These are phyloP conservation scores for Clarireedia hainanense DNA, from an alignment of 2,329 filamentous ascomycete genomes.

Conservation along the genomic window DNA sequence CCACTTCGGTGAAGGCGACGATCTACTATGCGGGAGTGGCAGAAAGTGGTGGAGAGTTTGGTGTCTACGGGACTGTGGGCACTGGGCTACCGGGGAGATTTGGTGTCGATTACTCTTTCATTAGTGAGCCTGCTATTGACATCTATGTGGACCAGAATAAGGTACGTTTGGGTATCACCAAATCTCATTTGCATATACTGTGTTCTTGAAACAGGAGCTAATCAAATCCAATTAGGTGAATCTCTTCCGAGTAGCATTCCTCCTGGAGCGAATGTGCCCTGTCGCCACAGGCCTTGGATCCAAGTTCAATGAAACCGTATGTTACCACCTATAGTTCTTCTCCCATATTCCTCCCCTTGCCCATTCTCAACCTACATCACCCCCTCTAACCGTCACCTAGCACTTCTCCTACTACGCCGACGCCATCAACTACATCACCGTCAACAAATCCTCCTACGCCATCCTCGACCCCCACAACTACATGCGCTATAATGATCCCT, in stretches of 20 bases:
- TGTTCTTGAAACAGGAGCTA: not conserved
- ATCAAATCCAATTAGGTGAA: slow-evolving; percentile 28
- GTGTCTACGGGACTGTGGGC: slow-evolving; percentile 34
- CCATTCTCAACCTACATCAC: not conserved
- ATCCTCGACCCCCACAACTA: slow-evolving; percentile 47
- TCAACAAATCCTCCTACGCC: slow-evolving; percentile 37
- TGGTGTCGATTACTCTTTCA: slow-evolving; percentile 43
- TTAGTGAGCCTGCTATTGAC: slow-evolving; percentile 38
- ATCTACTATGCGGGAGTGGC: slow-evolving; percentile 42
- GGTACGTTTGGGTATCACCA: slow-evolving; percentile 16
- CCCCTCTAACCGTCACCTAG: slow-evolving; percentile 2
- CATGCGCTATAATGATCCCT: slow-evolving; percentile 46
- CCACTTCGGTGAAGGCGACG: slow-evolving; percentile 26
- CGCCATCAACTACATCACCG: slow-evolving; percentile 43
- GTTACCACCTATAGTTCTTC: not conserved
- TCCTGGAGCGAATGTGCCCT: slow-evolving; percentile 44
- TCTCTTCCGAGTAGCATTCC: slow-evolving; percentile 41
- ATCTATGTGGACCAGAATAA: slow-evolving; percentile 39
- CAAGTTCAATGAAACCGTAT: slow-evolving; percentile 41
- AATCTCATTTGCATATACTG: not conserved
- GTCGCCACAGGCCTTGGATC: slow-evolving; percentile 37
- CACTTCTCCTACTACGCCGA: slow-evolving; percentile 39
- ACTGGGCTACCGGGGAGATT: slow-evolving; percentile 42
- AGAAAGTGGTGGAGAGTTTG: slow-evolving; percentile 40
- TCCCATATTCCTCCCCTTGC: too few species aligned